Base-by-base conservation (phyloP, 2,329 filamentous ascomycete species). In the Trichoderma semiorbis region DNA sequence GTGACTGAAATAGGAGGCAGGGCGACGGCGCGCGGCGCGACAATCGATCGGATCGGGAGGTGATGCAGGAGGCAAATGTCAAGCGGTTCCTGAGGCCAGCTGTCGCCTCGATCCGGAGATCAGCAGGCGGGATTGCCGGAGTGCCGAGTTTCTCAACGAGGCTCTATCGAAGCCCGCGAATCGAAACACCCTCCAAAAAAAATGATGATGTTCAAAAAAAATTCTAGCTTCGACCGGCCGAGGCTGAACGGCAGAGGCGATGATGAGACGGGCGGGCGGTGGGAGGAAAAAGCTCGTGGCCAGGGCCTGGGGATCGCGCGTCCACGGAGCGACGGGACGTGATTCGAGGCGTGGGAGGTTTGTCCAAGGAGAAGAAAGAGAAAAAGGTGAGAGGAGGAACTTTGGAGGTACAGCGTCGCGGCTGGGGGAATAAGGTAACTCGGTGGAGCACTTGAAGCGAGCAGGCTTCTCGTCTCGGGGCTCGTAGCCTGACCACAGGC, bases 61-160 rank as follows among this genome's bases (percentile, higher is more conserved):
- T 72, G 60, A 34, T 18, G 47, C 12, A 50, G 47, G 34, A 60
- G 30, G 64, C 18, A 58, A 58, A 60, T 30, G 14, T 24, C 30
- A 8, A 47, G 65, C 50, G 71, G 71, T 39, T 61, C n/a, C n/a
- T 50, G 26, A 69, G 70, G 64, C 70, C 66, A 61, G 55, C 55
- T 71, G 60, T 71, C 68, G 68, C 68, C 71, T 72, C 55, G 71
- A 71, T 61, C 71, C 68, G 68, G 47, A 67, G 71, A 71, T 70
- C 71, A 67, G 30, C 68, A 71, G 71, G 71, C 71, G 71, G 28
- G 53, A 62, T n/a, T 47, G 61, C 71, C 68, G 62, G 71, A 63
- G 62, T 36, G 55, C 62, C 68, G 66, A 63, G 68, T 21, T 75
- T 72, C 69, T 50, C 50, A 57, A 67, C 69, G 58, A 72, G 74